A percentile compares a stretch with the other conserved stretches of the same genome.
Evolutionary conservation across 2,329 filamentous ascomycete species (phyloP).

Genomic region (Alternaria angustiovoidea): DNA sequence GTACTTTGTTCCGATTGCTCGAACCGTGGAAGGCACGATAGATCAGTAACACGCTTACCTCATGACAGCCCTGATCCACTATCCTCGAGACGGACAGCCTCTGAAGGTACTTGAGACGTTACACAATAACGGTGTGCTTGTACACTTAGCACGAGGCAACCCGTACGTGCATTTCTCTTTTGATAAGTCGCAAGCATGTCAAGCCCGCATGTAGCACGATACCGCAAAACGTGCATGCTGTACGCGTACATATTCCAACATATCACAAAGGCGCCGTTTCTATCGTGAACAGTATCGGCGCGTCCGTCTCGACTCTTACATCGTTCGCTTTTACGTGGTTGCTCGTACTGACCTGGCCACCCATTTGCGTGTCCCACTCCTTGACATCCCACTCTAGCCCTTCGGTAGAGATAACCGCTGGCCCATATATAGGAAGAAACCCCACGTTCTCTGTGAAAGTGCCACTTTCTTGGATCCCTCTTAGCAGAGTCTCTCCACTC

Average conservation of each 20-base stretch:
- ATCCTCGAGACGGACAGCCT: not conserved
- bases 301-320: constrained; percentile 52
- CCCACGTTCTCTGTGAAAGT: constrained; percentile 82
- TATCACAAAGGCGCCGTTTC: constrained; percentile 40
- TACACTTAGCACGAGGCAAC: not conserved
- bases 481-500: constrained; percentile 71
- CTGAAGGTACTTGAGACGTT: not conserved
- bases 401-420: constrained; percentile 76
- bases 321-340: constrained; percentile 56
- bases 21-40: not conserved
- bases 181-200: not conserved
- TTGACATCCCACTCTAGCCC: constrained; percentile 92
- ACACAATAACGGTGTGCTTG: not conserved
- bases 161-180: not conserved
- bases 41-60: not conserved
- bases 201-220: not conserved
- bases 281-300: constrained; percentile 59
- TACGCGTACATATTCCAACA: not conserved
- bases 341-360: constrained; percentile 59
- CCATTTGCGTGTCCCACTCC: constrained; percentile 73
- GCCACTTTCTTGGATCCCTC: constrained; percentile 60
- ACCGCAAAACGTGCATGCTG: not conserved
- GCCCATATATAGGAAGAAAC: constrained; percentile 83
- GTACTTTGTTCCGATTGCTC: not conserved
- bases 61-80: constrained; percentile 3